phyloP scores from a whole-genome alignment of 495 filamentous ascomycete species.

The Penicillium subrubescens region DNA sequence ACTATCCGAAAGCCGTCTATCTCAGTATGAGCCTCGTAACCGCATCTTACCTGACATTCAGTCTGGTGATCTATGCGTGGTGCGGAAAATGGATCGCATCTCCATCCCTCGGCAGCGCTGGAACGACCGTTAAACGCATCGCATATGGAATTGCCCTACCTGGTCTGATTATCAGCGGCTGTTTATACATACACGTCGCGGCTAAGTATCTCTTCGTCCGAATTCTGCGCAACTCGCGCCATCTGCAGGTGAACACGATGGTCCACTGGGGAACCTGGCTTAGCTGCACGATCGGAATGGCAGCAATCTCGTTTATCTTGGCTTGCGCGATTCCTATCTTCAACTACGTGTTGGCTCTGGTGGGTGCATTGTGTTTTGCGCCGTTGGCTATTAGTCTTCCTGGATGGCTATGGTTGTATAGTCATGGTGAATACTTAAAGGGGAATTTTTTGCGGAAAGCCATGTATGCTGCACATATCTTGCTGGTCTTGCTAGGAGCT shows the following conservation, averaged over 20 bases:
- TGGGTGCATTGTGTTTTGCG: conserved; percentile 41
- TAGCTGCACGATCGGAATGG: conserved; percentile 53
- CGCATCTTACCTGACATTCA: conserved; percentile 58
- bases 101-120: conserved; percentile 71
- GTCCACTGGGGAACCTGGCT: conserved; percentile 57
- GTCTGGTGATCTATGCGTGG: conserved; percentile 65
- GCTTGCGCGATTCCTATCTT: conserved; percentile 73
- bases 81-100: conserved; percentile 66
- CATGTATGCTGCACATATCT: conserved; percentile 30
- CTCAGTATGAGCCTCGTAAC: conserved; percentile 64
- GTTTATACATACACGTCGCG: conserved; percentile 65
- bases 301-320: conserved; percentile 64
- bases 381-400: conserved; percentile 46
- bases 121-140: conserved; percentile 59
- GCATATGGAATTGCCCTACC: conserved; percentile 78
- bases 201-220: conserved; percentile 68
- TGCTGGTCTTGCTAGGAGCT: conserved; percentile 35
- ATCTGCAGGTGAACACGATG: conserved; percentile 58
- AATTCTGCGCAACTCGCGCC: conserved; percentile 52
- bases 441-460: conserved; percentile 18
- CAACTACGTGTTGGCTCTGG: conserved; percentile 58
- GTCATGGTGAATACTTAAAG: conserved; percentile 38
- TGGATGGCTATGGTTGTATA: conserved; percentile 50
- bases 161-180: conserved; percentile 54
- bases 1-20: conserved; percentile 66